phyloP scores from a whole-genome alignment of 148 eudicot genomes.

The Persicaria tinctoria region DNA sequence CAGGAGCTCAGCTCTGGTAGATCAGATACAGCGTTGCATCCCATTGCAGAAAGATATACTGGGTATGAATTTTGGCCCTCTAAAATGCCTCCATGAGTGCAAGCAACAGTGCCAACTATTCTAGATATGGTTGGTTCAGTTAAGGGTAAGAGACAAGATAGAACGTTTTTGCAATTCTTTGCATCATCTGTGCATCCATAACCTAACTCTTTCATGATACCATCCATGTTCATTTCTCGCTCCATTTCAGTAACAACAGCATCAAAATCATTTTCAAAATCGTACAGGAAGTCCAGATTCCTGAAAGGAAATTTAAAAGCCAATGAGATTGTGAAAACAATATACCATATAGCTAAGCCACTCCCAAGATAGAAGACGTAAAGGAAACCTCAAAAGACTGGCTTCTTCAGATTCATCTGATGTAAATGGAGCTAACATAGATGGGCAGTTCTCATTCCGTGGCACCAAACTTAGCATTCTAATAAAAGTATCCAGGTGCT shows the following conservation, averaged over 20 bases:
- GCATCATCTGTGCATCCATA: slow-evolving; percentile 76
- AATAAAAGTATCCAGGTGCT: slow-evolving; percentile 73
- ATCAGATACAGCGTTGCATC: slow-evolving; percentile 40
- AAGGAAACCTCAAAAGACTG: slow-evolving; percentile 46
- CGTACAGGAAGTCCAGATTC: slow-evolving; percentile 49
- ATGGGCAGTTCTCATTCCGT: slow-evolving; percentile 41
- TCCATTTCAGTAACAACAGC: slow-evolving; percentile 83
- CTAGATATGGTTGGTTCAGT: slow-evolving; percentile 63
- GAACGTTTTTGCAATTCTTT: slow-evolving; percentile 69
- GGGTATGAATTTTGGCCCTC: slow-evolving; percentile 45
- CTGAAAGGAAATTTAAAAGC: slow-evolving; percentile 27
- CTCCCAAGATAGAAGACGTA: neutral
- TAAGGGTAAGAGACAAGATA: slow-evolving; percentile 67
- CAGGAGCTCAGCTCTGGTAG: slow-evolving; percentile 57
- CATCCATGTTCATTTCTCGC: slow-evolving; percentile 77
- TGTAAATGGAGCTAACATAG: slow-evolving; percentile 57
- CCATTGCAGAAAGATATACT: slow-evolving; percentile 68
- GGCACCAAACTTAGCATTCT: slow-evolving; percentile 58
- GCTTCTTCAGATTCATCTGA: slow-evolving; percentile 46
- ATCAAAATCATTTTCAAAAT: slow-evolving; percentile 66
- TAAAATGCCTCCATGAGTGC: slow-evolving; percentile 56
- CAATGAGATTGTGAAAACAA: neutral
- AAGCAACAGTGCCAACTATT: slow-evolving; percentile 66
- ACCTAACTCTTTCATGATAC: slow-evolving; percentile 81
- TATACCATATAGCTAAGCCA: neutral